These are phyloP conservation scores for Pythium phragmiticola DNA, from an alignment of 352 stramenopile genomes.

Conservation along the genomic window DNA sequence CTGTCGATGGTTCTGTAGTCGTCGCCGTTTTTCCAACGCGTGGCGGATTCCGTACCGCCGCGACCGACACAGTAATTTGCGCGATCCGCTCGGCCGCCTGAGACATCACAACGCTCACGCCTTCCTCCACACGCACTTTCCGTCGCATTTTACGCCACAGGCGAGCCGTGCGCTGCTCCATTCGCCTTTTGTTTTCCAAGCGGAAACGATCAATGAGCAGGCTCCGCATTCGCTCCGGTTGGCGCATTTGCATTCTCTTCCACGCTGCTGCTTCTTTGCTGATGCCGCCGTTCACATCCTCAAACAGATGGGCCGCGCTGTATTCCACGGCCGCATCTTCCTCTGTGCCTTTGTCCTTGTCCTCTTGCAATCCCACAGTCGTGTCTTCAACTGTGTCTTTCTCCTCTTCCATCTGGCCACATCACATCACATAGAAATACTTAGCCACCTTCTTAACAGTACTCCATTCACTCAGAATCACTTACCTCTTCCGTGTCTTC, in stretches of 20 bases:
- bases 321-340: not conserved
- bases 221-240: constrained; percentile 22
- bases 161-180: constrained; percentile 58
- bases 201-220: constrained; percentile 51
- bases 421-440: not conserved
- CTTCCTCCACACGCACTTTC: constrained; percentile 61
- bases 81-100: constrained; percentile 38
- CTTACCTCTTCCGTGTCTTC: not conserved
- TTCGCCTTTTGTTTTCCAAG: constrained; percentile 47
- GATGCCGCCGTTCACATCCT: constrained; percentile 20
- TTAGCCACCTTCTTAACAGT: too few species aligned
- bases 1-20: not conserved
- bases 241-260: not conserved
- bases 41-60: not conserved
- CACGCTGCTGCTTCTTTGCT: constrained; percentile 16
- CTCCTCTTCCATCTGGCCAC: not conserved
- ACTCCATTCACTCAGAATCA: not conserved
- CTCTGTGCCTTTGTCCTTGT: not conserved
- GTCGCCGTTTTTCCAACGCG: not conserved
- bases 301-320: not conserved
- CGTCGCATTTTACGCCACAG: constrained; percentile 57
- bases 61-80: constrained; percentile 26
- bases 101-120: constrained; percentile 49
- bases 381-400: not conserved
- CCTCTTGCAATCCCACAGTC: too few species aligned